Percentiles rank a stretch among this genome's conserved stretches.
phyloP scores from a whole-genome alignment of 495 filamentous ascomycete species.

The Penicillium desertorum region DNA sequence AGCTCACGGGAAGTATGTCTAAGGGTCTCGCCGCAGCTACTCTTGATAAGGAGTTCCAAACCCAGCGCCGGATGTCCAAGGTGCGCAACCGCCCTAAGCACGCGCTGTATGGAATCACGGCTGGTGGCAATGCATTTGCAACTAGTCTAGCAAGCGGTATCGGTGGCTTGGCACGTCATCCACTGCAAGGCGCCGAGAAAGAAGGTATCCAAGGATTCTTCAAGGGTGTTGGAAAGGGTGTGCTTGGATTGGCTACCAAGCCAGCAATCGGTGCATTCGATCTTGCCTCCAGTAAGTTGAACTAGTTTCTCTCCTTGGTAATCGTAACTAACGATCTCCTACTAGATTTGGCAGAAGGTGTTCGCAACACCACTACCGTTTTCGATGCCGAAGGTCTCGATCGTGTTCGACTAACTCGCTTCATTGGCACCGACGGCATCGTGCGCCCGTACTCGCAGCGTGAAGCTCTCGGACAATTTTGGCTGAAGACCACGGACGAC shows the following conservation, averaged over 20 bases:
- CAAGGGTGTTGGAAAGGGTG: conserved; percentile 94
- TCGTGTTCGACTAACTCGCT: conserved; percentile 85
- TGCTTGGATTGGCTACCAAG: conserved; percentile 90
- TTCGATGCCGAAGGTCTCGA: conserved; percentile 94
- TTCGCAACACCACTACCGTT: conserved; percentile 97
- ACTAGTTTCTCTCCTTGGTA: background rate
- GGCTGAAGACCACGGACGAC: conserved; percentile 96
- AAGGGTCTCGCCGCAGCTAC: conserved; percentile 94
- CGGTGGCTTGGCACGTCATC: conserved; percentile 87
- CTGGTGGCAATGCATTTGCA: conserved; percentile 92
- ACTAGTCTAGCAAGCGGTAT: conserved; percentile 90
- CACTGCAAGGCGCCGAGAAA: conserved; percentile 92
- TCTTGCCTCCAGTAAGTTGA: conserved; percentile 71
- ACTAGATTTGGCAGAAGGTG: conserved; percentile 82
- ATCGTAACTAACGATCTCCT: conserved; percentile 23
- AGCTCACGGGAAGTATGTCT: conserved; percentile 93
- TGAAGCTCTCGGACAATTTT: conserved; percentile 95
- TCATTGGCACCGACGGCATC: conserved; percentile 87
- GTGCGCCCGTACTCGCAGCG: conserved; percentile 94
- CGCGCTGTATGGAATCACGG: conserved; percentile 91
- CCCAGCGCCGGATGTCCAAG: conserved; percentile 88
- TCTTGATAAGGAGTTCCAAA: conserved; percentile 97
- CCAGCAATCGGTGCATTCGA: conserved; percentile 97
- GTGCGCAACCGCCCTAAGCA: conserved; percentile 95
- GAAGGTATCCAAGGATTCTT: conserved; percentile 92